A percentile compares a stretch with the other conserved stretches of the same genome.
Conservation (phyloP, 257 asterid genomes). For the Verbascum thapsus region DNA sequence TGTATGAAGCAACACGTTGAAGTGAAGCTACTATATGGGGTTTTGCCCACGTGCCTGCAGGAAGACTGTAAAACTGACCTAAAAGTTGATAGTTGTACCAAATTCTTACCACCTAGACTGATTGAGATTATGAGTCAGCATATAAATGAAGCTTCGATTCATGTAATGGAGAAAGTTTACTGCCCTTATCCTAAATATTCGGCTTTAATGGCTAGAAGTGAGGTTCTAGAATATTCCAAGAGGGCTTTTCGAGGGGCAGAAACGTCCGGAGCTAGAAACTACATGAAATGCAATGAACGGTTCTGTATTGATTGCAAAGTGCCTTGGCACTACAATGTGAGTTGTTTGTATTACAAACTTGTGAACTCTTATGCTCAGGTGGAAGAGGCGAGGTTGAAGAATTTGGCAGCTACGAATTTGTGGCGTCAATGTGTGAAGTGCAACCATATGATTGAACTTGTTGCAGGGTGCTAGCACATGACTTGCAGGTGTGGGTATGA, state of each 20-base stretch:
- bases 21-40: constrained; percentile 72
- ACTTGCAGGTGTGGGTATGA: constrained; percentile 82
- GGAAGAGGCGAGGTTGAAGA: constrained; percentile 61
- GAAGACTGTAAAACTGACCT: constrained; percentile 55
- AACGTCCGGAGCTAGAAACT: constrained; percentile 40
- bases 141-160: constrained; percentile 66
- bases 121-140: constrained; percentile 61
- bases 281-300: constrained; percentile 49
- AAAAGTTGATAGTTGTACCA: constrained; percentile 50
- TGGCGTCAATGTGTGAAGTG: constrained; percentile 71
- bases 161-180: constrained; percentile 59
- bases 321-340: constrained; percentile 71
- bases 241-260: constrained; percentile 25
- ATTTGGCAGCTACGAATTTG: constrained; percentile 47
- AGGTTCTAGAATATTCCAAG: constrained; percentile 49
- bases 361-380: constrained; percentile 42
- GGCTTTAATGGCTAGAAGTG: constrained; percentile 65
- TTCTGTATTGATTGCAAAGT: constrained; percentile 73
- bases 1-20: constrained; percentile 92
- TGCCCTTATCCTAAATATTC: constrained; percentile 85
- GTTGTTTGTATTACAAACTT: constrained; percentile 48
- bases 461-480: constrained; percentile 67
- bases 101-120: constrained; percentile 60
- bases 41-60: constrained; percentile 68
- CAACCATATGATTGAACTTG: constrained; percentile 64